Base-by-base conservation (phyloP, 768 basidiomycete genomes). In the Gloeophyllum trabeum region DNA sequence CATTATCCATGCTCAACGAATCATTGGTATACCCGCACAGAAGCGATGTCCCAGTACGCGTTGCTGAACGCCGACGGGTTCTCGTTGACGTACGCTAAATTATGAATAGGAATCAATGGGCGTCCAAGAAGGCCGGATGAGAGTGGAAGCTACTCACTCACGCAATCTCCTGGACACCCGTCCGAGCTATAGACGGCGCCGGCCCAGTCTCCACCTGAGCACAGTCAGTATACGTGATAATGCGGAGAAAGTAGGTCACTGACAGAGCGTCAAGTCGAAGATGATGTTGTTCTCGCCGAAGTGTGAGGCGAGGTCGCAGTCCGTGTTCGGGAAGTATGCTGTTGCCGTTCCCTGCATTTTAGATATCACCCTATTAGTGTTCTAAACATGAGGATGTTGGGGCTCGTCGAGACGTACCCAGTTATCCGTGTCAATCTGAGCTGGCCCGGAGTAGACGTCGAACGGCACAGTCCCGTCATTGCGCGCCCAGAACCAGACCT, bases 401-500 rank as follows among this genome's bases (percentile, higher is more conserved):
- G 18, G 16, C 22, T 10, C 3, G 16, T 35, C 5, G n/a, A 18
- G 18, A 43, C 54, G 16, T 18, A 63, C 64, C 64, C 65, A 66
- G 22, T 41, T 46, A 6, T 41, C 41, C 10, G 62, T 54, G 19
- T 61, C 41, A 24, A 60, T 39, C 1, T 34, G 45, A 19, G 43
- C 45, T 10, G 45, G 45, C 20, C 51, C 60, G 10, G 28, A 32
- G 4, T 14, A 44, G 3, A 63, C 50, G 22, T 60, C 57, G 3
- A 2, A 13, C 4, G 59, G 63, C 22, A 56, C 56, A 16, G 25
- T 43, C 5, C 4, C 21, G 22, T 49, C 54, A 21, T 49, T 46
- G 24, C 68, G 55, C 16, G 62, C 49, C 69, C 70, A 73, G 51
- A 67, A 71, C 55, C 63, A 73, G 12, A 70, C 48, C 37, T 62